Base-by-base conservation (phyloP, 495 filamentous ascomycete species). In the Friedmanniomyces simplex region DNA sequence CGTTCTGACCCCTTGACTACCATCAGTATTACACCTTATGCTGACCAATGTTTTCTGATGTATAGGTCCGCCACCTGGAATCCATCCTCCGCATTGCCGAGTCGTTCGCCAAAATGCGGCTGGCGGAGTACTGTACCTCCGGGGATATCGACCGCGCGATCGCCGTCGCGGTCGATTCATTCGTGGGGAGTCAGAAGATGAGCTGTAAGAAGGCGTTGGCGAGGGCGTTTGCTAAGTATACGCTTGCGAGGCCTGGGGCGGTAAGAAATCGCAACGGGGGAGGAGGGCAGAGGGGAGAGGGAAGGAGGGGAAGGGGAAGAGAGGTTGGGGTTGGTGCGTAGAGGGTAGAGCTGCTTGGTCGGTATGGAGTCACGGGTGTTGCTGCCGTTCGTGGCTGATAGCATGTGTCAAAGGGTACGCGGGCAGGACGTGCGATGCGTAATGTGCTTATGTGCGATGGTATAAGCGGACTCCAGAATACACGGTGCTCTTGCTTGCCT, bases 191-290 rank as follows among this genome's bases (percentile, higher is more conserved):
- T 59, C 94, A 99, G 71, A 99, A 99, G 74, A 84, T 97, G 64
- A 91, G 86, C 76, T 90, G 87, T 74, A 99, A 97, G 83, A 96
- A 96, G 79, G 90, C 93, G 28, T 81, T 99, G 52, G 88, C 88
- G 12, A 78, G 94, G 57, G 91, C 94, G 16, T 99, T 99, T 80
- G 91, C 94, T 58, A 99, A 99, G 80, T 99, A 96, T 55, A 71
- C 67, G 42, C 64, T 74, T 42, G 55, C 53, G 7, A 20, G 64
- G 13, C 71, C 71, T n/a, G 71, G 70, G 8, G 59, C 62, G 34
- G 59, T 60, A 8, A 59, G n/a, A n/a, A n/a, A n/a, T n/a, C n/a
- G n/a, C n/a, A n/a, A n/a, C n/a, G n/a, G n/a, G n/a, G n/a, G n/a
- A n/a, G n/a, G n/a, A n/a, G n/a, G 54, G 36, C 34, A 53, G 49